These are phyloP conservation scores for Boletus coccyginus DNA, from an alignment of 768 basidiomycete genomes.

Conservation along the genomic window DNA sequence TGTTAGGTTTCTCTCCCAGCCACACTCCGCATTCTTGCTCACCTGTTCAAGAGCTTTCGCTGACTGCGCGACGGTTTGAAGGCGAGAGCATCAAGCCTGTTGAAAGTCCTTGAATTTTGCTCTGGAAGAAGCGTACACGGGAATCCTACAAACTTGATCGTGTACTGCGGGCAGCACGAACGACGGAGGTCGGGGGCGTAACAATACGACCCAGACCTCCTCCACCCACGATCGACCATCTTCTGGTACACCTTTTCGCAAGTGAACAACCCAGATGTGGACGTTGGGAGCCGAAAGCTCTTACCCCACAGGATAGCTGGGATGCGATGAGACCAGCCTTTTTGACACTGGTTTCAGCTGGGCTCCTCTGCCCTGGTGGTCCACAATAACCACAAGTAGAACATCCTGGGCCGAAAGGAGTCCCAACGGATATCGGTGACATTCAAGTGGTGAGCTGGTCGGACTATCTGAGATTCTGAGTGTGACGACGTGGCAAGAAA, in stretches of 20 bases:
- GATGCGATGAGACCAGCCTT: conserved; percentile 48
- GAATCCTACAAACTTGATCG: conserved; percentile 66
- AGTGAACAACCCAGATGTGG: neutral
- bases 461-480: neutral
- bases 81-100: conserved; percentile 60
- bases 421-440: conserved; percentile 27
- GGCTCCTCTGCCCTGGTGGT: conserved; percentile 47
- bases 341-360: conserved; percentile 40
- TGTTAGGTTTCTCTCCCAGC: neutral
- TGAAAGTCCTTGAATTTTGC: conserved; percentile 15
- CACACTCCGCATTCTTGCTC: conserved; percentile 1
- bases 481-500: neutral
- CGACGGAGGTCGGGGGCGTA: conserved; percentile 82
- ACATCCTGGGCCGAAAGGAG: conserved; percentile 22
- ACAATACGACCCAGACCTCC: conserved; percentile 77
- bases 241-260: conserved; percentile 62
- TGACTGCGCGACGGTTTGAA: conserved; percentile 76
- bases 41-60: conserved; percentile 73
- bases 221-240: conserved; percentile 86
- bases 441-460: conserved; percentile 9
- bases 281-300: neutral
- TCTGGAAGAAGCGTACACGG: conserved; percentile 1
- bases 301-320: conserved; percentile 54
- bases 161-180: conserved; percentile 93
- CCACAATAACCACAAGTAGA: conserved; percentile 70